Percentiles rank a stretch among this genome's conserved stretches.
Conservation (phyloP, 208 protist species). For the Phytomonas sp. region DNA sequence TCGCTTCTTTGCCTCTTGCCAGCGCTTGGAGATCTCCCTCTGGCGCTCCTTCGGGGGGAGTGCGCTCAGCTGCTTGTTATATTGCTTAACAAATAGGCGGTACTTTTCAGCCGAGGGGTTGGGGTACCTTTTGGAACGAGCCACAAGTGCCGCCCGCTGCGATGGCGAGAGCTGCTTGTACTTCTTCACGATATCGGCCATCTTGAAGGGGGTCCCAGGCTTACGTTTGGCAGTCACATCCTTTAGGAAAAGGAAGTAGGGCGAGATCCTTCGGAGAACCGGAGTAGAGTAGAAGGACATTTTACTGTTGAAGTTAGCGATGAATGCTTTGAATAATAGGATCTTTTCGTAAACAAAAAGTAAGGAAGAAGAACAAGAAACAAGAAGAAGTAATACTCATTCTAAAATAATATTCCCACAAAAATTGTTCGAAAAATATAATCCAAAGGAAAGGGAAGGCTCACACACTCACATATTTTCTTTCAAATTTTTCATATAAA, state of each 20-base stretch:
- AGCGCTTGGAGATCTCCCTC: not conserved
- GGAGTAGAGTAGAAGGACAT: conserved; percentile 7
- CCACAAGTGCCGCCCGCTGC: not conserved
- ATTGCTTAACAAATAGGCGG: not conserved
- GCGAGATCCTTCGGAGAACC: not conserved
- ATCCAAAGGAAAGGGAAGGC: not conserved
- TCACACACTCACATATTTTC: not conserved
- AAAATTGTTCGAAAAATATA: not conserved
- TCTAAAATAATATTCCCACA: not conserved
- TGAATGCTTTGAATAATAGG: not conserved
- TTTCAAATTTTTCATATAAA: not conserved
- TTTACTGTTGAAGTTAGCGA: not conserved
- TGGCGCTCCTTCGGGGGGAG: not conserved
- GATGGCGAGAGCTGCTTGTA: not conserved
- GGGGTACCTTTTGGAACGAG: not conserved
- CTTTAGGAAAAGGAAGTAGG: not conserved
- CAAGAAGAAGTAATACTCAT: not conserved
- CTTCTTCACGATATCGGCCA: not conserved
- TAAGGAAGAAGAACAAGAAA: not conserved
- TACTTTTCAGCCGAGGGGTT: not conserved
- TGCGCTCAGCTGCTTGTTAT: not conserved
- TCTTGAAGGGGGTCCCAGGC: not conserved
- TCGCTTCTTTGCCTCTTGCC: not conserved
- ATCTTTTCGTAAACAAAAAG: not conserved
- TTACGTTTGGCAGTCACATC: not conserved